Evolutionary conservation across 352 stramenopile genomes (phyloP).

Genomic region (Globisporangium nagaii): DNA sequence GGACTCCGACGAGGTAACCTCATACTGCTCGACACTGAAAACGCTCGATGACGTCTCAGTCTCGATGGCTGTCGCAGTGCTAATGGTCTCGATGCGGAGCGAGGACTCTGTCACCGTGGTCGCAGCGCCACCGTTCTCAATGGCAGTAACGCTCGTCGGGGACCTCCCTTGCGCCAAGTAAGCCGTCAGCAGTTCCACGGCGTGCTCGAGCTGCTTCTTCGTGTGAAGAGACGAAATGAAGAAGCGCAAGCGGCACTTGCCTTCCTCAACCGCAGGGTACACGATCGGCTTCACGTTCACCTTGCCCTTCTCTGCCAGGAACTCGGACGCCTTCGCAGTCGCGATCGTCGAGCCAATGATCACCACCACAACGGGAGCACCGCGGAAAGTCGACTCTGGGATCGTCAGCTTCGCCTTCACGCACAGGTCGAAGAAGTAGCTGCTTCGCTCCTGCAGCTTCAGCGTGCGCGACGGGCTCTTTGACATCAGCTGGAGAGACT

Average conservation of each 20-base stretch:
- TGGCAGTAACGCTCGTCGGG: neutral
- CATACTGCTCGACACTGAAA: conserved; percentile 2
- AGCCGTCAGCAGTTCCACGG: conserved; percentile 32
- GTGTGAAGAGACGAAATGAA: conserved; percentile 81
- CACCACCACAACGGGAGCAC: conserved; percentile 75
- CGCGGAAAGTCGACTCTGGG: conserved; percentile 49
- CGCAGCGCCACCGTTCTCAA: neutral
- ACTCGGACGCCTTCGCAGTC: conserved; percentile 68
- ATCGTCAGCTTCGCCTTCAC: conserved; percentile 59
- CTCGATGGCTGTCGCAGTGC: neutral
- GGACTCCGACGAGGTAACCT: neutral
- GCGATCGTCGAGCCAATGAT: conserved; percentile 76
- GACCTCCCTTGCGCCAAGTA: conserved; percentile 19
- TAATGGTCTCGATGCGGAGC: neutral
- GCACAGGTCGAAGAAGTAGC: conserved; percentile 76
- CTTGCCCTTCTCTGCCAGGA: conserved; percentile 35
- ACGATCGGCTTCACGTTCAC: conserved; percentile 85
- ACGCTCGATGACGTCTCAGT: neutral
- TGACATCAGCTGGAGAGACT: conserved; percentile 66
- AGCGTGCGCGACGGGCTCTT: conserved; percentile 47
- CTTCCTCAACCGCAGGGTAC: conserved; percentile 80
- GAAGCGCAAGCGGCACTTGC: conserved; percentile 79
- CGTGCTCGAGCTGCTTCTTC: conserved; percentile 58
- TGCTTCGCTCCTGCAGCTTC: conserved; percentile 58
- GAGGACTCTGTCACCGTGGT: neutral